phyloP scores from a whole-genome alignment of 805 yeast species.

The Alloascoidea africana region DNA sequence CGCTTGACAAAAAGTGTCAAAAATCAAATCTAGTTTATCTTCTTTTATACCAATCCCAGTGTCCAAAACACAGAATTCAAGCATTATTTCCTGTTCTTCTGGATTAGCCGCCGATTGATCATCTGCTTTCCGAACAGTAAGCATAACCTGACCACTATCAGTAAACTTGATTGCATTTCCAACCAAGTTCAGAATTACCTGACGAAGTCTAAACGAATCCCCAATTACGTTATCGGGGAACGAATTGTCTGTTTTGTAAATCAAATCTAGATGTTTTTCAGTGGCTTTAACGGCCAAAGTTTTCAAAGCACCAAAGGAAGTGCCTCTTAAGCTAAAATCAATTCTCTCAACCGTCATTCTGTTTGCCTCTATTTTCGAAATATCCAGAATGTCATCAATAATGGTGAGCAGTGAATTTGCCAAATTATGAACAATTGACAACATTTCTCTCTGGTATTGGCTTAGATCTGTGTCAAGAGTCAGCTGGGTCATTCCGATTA shows the following conservation, averaged over 20 bases:
- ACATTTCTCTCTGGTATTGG: slow-evolving; percentile 31
- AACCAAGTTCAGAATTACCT: slow-evolving; percentile 32
- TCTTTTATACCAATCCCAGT: slow-evolving; percentile 40
- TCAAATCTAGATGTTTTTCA: slow-evolving; percentile 27
- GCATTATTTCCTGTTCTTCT: no score
- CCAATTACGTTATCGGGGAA: slow-evolving; percentile 25
- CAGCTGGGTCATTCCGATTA: slow-evolving; percentile 31
- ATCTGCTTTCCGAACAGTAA: slow-evolving; percentile 16
- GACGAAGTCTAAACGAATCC: slow-evolving; percentile 34
- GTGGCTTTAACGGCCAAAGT: slow-evolving; percentile 32
- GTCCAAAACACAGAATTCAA: slow-evolving; percentile 26
- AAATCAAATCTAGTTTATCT: slow-evolving; percentile 27
- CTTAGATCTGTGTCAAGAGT: slow-evolving; percentile 31
- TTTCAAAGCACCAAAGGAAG: slow-evolving; percentile 32
- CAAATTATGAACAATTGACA: slow-evolving; percentile 32
- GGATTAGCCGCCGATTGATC: slow-evolving; percentile 19
- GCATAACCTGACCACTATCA: slow-evolving; percentile 24
- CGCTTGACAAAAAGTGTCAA: slow-evolving; percentile 40
- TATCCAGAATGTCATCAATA: slow-evolving; percentile 38
- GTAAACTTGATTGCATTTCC: slow-evolving; percentile 43
- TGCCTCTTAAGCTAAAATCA: slow-evolving; percentile 28
- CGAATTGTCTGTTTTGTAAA: slow-evolving; percentile 25
- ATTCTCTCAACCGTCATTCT: slow-evolving; percentile 27
- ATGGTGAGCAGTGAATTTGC: slow-evolving; percentile 36
- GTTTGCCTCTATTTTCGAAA: slow-evolving; percentile 40